Evolutionary conservation across 148 eudicot genomes (phyloP), one percentile per base, ranked within the genome.

Genomic region (Nepenthes gracilis): DNA sequence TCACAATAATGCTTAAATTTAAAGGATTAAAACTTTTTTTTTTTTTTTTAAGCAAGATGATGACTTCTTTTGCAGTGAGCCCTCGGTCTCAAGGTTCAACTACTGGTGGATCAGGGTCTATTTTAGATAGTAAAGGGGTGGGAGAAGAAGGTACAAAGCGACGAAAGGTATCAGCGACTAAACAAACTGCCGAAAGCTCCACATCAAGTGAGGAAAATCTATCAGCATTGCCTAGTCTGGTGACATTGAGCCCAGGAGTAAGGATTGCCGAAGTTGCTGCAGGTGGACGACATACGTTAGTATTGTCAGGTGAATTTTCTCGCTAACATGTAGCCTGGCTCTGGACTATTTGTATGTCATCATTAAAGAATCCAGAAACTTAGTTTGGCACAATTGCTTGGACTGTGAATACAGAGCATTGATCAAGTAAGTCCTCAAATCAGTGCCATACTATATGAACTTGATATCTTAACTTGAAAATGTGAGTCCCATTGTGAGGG

Each of bases 281-380:
- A 69, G 99, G 99, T 57, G 99, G 99, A 32, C 85, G 99, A 43
- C 99, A 93, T 75, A 86, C 95, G 34, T 68, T 93, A 54, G 96
- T 86, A 47, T 76, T 93, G 56, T 93, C 99, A 76, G 96, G 99
- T 93, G 75, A 73, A 51, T 71, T 53, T 62, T 57, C 62, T 52
- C 57, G 53, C 53, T 49, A 5, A 49, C 3, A 11, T 2, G 12
- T 10, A 40, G 45, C 8, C 45, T 40, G 4, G 45, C 45, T 40
- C 45, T 3, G 4, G 45, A 40, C 4, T 40, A 3, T 40, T 40
- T 40, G 8, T 3, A 40, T 40, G 45, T 40, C 45, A 40, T 40
- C 45, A 40, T 40, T 23, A 23, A 23, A 40, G 45, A 8, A 8
- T 3, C 45, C 8, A 40, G 45, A 36, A 54, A 3, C 65, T 54